Evolutionary conservation across 805 yeast genomes (phyloP).

Genomic region (Hanseniaspora mollemarum): DNA sequence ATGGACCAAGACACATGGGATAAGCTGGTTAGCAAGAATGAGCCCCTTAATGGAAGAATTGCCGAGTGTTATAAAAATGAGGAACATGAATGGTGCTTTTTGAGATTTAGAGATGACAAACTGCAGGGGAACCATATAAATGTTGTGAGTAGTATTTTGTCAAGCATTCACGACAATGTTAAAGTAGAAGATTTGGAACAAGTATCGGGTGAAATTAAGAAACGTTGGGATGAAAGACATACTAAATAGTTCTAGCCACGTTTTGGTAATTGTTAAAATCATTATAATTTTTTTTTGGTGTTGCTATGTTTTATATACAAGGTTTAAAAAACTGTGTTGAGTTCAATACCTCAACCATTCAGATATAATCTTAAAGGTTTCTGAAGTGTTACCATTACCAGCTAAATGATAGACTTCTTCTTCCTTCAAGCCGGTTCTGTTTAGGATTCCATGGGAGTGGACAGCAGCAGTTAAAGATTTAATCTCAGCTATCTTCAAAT

Average conservation of each 20-base stretch:
- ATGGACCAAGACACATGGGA: slow-evolving; percentile 73
- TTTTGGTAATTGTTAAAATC: too few relatives aligned
- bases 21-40: slow-evolving; percentile 49
- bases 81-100: slow-evolving; percentile 64
- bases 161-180: slow-evolving; percentile 79
- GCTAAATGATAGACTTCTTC: slow-evolving; percentile 11
- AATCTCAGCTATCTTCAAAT: slow-evolving; percentile 37
- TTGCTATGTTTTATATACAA: background rate
- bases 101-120: slow-evolving; percentile 90
- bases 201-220: slow-evolving; percentile 45
- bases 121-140: slow-evolving; percentile 71
- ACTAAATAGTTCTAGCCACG: slow-evolving; percentile 16
- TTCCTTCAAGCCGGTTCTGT: slow-evolving; percentile 1
- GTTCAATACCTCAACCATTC: slow-evolving; percentile 12
- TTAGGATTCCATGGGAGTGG: slow-evolving; percentile 5
- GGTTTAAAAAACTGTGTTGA: background rate
- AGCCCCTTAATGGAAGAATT: slow-evolving; percentile 81
- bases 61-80: slow-evolving; percentile 69
- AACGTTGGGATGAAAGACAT: slow-evolving; percentile 52
- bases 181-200: slow-evolving; percentile 60
- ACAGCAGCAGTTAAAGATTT: slow-evolving; percentile 1
- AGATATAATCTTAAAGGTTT: slow-evolving; percentile 9
- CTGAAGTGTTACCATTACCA: slow-evolving; percentile 13
- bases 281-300: background rate
- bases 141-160: slow-evolving; percentile 71